Base-by-base conservation (phyloP, 2,329 filamentous ascomycete species). In the Paecilomyces dactylethromorphus region DNA sequence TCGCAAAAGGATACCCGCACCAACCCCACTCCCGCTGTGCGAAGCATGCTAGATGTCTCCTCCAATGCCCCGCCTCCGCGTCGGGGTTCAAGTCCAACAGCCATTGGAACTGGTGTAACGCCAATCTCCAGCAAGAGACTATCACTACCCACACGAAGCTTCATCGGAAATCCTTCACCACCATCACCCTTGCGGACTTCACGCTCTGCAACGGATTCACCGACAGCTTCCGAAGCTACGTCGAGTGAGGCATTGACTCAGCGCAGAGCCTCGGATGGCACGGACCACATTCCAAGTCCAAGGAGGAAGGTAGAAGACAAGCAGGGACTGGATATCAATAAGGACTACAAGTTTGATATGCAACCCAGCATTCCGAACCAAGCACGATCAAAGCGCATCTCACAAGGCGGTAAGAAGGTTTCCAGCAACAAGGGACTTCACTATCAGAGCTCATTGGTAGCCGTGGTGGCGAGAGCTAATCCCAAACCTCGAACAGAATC, bases 1-100 rank as follows among this genome's bases (percentile, higher is more conserved):
- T 74, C 60, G 51, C 77, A 81, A 64, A 81, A 81, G 50, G 79
- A 51, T 83, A 87, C 62, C 81, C 84, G 60, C 81, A 82, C 74
- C 29, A 81, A 76, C 57, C 84, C 86, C 53, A 83, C 81, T 56
- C 89, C 88, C 24, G 87, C 88, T 11, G 83, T 89, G 57, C 82
- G 87, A 65, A 90, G 85, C 72, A 85, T 89, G 82, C 78, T 88
- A 18, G 84, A 87, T 68, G 79, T 86, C 66, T 78, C 81, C 68
- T 78, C 82, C 59, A 79, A 68, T 57, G 63, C 67, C 45, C 65
- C 63, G 33, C 65, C 63, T 56, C 39, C 39, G 39, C 71, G 70
- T 61, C 71, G 70, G 68, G 69, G 68, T 60, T 78, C 74, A 56
- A 74, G 68, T 60, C 78, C 74, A 56, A 74, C 75, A 61, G 74